Evolutionary conservation across 202 grass and related monocot species (phyloP).

Genomic region (Cymbopogon flexuosus): DNA sequence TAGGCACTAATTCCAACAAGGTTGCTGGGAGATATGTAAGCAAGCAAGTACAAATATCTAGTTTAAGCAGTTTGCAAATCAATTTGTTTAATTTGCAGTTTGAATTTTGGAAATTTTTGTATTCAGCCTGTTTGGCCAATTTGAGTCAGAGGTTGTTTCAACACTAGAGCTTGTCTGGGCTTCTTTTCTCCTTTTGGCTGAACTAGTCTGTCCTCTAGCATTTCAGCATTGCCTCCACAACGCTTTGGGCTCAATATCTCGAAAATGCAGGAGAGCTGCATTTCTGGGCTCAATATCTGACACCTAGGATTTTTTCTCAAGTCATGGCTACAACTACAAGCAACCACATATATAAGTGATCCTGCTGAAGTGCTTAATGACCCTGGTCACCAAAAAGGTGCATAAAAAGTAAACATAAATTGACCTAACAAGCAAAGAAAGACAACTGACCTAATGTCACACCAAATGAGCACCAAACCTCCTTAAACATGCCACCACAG

Average conservation of each 20-base stretch:
- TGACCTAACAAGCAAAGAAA: conserved; percentile 21
- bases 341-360: not conserved
- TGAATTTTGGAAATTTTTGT: not conserved
- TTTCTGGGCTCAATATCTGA: not conserved
- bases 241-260: not conserved
- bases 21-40: not conserved
- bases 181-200: not conserved
- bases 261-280: not conserved
- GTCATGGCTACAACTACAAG: conserved; percentile 17
- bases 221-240: not conserved
- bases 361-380: not conserved
- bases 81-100: not conserved
- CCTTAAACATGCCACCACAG: not conserved
- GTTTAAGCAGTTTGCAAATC: not conserved
- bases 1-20: not conserved
- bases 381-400: not conserved
- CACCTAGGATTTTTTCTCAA: not conserved
- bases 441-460: not conserved
- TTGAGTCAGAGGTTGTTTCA: not conserved
- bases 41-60: conserved; percentile 8
- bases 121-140: not conserved
- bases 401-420: not conserved
- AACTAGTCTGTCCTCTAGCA: not conserved
- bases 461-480: conserved; percentile 16
- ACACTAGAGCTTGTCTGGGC: not conserved